Percentiles rank a stretch among this genome's conserved stretches.
These are phyloP conservation scores for Salvia hispanica DNA, from an alignment of 257 asterid genomes.

Conservation along the genomic window DNA sequence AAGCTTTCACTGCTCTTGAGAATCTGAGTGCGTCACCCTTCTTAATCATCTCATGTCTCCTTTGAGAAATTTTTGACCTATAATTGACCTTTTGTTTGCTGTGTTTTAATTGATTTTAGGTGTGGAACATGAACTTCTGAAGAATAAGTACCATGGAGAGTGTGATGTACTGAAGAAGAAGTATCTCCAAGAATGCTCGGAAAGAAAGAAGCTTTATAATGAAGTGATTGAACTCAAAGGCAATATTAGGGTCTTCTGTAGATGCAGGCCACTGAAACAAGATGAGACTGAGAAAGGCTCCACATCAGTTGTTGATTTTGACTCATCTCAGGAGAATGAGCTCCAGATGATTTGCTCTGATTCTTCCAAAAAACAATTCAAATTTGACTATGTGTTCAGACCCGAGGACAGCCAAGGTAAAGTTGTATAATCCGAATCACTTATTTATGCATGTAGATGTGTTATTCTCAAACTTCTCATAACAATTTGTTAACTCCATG, in stretches of 20 bases:
- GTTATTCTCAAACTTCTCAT: constrained; percentile 10
- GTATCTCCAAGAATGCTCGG: constrained; percentile 66
- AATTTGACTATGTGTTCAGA: constrained; percentile 76
- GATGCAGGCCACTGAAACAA: constrained; percentile 87
- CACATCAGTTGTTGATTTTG: constrained; percentile 69
- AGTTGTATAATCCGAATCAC: neutral
- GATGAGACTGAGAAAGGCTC: constrained; percentile 71
- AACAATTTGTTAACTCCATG: constrained; percentile 23
- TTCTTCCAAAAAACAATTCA: constrained; percentile 74
- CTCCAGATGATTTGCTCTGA: constrained; percentile 74
- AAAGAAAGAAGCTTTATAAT: constrained; percentile 73
- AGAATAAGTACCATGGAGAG: constrained; percentile 59
- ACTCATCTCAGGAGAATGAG: constrained; percentile 78
- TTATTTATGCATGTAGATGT: neutral
- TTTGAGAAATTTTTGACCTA: constrained; percentile 10
- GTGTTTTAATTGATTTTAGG: constrained; percentile 42
- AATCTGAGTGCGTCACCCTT: constrained; percentile 55
- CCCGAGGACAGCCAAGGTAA: constrained; percentile 91
- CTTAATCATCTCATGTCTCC: constrained; percentile 10
- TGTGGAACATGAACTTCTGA: constrained; percentile 60
- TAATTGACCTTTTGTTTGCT: constrained; percentile 24
- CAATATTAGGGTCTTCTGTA: constrained; percentile 91
- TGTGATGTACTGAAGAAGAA: constrained; percentile 62
- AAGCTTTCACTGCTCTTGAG: constrained; percentile 56
- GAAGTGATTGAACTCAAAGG: constrained; percentile 96